Conservation (phyloP, 495 filamentous ascomycete genomes). For the Ascodesmis nigricans region DNA sequence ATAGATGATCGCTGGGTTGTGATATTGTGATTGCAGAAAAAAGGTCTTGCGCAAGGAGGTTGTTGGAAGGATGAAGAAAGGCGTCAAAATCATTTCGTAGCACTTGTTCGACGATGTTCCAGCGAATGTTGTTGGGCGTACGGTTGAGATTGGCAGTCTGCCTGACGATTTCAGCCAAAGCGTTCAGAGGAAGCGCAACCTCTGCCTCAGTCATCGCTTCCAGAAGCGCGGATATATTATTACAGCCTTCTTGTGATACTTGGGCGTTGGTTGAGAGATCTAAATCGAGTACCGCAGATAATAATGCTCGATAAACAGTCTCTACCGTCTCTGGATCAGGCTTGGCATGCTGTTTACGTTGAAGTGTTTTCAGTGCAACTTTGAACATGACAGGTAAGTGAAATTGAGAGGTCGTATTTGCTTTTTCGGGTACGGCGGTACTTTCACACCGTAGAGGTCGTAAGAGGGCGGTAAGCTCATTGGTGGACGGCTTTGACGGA, state of each 20-base stretch:
- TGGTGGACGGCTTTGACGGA: constrained; percentile 6
- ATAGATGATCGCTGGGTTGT: not conserved
- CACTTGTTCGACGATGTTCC: constrained; percentile 10
- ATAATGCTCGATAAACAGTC: constrained; percentile 8
- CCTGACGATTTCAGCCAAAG: constrained; percentile 10
- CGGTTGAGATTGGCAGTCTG: constrained; percentile 10
- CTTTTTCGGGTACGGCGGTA: not conserved
- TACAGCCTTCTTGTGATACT: not conserved
- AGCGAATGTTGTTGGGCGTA: constrained; percentile 5
- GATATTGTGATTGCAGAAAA: constrained; percentile 5
- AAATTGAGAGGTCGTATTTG: constrained; percentile 1
- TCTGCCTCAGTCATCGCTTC: constrained; percentile 11
- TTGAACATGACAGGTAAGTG: constrained; percentile 7
- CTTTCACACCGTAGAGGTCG: constrained; percentile 5
- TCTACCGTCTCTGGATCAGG: constrained; percentile 9
- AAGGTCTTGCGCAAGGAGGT: constrained; percentile 7
- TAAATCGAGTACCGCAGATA: not conserved
- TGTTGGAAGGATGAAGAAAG: constrained; percentile 12
- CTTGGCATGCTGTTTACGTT: constrained; percentile 4
- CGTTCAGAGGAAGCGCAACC: constrained; percentile 10
- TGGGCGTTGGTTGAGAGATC: not conserved
- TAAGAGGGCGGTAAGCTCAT: constrained; percentile 8
- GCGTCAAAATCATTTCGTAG: constrained; percentile 18
- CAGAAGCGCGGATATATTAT: constrained; percentile 5
- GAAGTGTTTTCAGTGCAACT: constrained; percentile 10